Percentiles rank a stretch among this genome's conserved stretches.
Conservation (phyloP, 1,284 basidiomycete genomes). For the Malassezia sp. region DNA sequence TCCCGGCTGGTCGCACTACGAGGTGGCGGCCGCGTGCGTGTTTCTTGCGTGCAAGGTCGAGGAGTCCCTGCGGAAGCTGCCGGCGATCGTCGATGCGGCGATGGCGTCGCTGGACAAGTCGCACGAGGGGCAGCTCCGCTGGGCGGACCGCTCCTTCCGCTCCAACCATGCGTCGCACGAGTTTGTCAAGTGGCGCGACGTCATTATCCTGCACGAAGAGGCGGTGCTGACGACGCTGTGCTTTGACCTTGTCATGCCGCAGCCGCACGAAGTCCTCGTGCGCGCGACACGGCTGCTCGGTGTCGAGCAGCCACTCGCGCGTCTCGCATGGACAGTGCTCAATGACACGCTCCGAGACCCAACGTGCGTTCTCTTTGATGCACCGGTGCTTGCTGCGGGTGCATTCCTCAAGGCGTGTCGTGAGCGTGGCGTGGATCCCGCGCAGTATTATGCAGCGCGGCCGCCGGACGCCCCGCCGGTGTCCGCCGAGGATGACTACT, state of each 20-base stretch:
- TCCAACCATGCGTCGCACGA: constrained; percentile 24
- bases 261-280: constrained; percentile 55
- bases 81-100: constrained; percentile 66
- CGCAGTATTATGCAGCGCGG: constrained; percentile 16
- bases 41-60: constrained; percentile 86
- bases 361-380: constrained; percentile 32
- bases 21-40: constrained; percentile 75
- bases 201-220: constrained; percentile 70
- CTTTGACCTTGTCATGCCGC: constrained; percentile 76
- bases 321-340: constrained; percentile 30
- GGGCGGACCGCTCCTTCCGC: constrained; percentile 27
- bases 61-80: constrained; percentile 72
- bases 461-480: constrained; percentile 12
- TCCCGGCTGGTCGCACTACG: constrained; percentile 49
- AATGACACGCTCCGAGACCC: constrained; percentile 34
- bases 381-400: constrained; percentile 37
- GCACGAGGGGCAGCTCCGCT: constrained; percentile 45
- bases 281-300: constrained; percentile 26
- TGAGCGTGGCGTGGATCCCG: constrained; percentile 18
- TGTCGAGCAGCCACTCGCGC: constrained; percentile 22
- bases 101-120: constrained; percentile 58
- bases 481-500: constrained; percentile 5
- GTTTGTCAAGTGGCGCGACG: constrained; percentile 54
- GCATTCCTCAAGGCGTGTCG: constrained; percentile 34
- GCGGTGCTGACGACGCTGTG: constrained; percentile 73